Evolutionary conservation across 805 yeast genomes (phyloP).

Genomic region (Cyberlindnera sargentensis): DNA sequence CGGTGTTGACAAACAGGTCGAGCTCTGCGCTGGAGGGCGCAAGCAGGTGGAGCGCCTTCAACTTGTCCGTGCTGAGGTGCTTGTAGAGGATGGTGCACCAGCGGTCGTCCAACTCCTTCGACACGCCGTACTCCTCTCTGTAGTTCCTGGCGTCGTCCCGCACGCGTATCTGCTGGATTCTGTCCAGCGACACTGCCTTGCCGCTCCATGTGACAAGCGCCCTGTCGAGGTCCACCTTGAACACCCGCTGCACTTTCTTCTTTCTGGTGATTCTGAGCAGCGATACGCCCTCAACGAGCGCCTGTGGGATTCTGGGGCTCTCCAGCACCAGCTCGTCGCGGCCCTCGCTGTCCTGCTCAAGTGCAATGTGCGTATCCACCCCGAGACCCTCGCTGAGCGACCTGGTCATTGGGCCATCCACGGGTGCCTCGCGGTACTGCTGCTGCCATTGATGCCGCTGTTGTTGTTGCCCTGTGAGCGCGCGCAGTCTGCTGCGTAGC

Average conservation of each 20-base stretch:
- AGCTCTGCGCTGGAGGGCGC: constrained; percentile 48
- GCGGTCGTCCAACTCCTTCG: constrained; percentile 51
- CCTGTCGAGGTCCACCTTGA: constrained; percentile 47
- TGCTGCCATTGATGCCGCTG: background rate
- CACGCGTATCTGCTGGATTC: constrained; percentile 52
- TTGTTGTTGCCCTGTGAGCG: background rate
- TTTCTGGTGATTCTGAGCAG: constrained; percentile 64
- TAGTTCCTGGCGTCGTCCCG: constrained; percentile 76
- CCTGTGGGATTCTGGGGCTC: constrained; percentile 36
- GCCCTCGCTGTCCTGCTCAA: constrained; percentile 2
- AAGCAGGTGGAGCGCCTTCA: constrained; percentile 75
- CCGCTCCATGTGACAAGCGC: constrained; percentile 55
- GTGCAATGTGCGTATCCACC: background rate
- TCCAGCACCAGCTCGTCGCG: constrained; percentile 12
- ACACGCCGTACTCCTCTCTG: constrained; percentile 74
- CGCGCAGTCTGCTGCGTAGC: background rate
- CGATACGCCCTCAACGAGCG: constrained; percentile 52
- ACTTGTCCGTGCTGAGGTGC: constrained; percentile 48
- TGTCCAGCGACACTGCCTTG: constrained; percentile 46
- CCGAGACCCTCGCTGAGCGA: constrained; percentile 1
- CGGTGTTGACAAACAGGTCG: constrained; percentile 46
- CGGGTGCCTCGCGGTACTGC: background rate
- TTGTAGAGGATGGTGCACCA: constrained; percentile 83
- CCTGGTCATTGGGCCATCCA: constrained; percentile 1
- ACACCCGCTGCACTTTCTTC: constrained; percentile 52